These are phyloP conservation scores for Cladosporium sphaerospermum DNA, from an alignment of 2,329 filamentous ascomycete genomes.

Conservation along the genomic window DNA sequence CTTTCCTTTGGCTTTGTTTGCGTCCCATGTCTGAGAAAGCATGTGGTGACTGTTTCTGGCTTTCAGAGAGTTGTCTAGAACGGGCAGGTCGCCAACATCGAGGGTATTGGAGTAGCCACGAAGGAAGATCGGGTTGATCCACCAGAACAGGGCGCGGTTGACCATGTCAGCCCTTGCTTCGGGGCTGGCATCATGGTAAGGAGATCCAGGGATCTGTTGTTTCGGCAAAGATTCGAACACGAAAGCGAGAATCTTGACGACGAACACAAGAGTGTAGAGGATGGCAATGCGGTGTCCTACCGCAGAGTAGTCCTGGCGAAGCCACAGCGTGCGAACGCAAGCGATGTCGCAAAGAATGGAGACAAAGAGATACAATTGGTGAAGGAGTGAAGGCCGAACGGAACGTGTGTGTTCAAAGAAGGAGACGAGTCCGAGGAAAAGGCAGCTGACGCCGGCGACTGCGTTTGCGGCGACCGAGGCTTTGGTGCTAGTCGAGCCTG, in stretches of 20 bases:
- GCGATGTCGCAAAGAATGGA: conserved; percentile 11
- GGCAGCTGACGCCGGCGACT: conserved; percentile 38
- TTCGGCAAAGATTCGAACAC: conserved; percentile 43
- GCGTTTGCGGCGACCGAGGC: conserved; percentile 38
- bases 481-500: conserved; percentile 22
- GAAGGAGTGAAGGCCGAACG: conserved; percentile 11
- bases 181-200: conserved; percentile 24
- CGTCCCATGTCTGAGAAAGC: conserved; percentile 12
- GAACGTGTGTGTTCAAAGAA: conserved; percentile 12
- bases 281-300: conserved; percentile 26
- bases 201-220: conserved; percentile 33
- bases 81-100: conserved; percentile 19
- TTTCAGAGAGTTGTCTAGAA: conserved; percentile 16
- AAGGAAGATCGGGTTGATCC: conserved; percentile 32
- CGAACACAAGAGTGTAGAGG: conserved; percentile 32
- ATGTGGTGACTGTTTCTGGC: conserved; percentile 9
- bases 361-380: conserved; percentile 12
- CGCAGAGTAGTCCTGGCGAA: conserved; percentile 26
- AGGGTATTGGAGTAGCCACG: conserved; percentile 24
- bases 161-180: conserved; percentile 20
- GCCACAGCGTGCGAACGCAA: conserved; percentile 14
- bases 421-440: conserved; percentile 36
- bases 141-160: conserved; percentile 31
- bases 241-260: conserved; percentile 32
- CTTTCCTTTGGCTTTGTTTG: conserved; percentile 4